phyloP scores from a whole-genome alignment of 2,329 filamentous ascomycete species.

The Emmonsiellopsis sp. region DNA sequence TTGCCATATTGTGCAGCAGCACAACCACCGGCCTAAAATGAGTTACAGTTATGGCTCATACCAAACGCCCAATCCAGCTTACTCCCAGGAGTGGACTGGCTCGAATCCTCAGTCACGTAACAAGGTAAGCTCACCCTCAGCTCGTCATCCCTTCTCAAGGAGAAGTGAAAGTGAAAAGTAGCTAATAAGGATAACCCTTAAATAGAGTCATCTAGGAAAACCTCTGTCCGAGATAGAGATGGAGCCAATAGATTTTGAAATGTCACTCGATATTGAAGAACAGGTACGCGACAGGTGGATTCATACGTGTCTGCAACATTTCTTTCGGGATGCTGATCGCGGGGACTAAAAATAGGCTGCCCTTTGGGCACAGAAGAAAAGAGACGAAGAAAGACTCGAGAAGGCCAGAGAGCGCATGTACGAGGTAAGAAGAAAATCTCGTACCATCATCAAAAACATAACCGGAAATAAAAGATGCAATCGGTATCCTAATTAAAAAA shows the following conservation, averaged over 20 bases:
- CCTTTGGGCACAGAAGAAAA: neutral
- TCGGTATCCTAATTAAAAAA: neutral
- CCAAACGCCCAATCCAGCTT: too few species aligned
- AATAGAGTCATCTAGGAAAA: neutral
- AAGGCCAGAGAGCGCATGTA: neutral
- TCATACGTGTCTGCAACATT: neutral
- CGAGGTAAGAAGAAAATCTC: neutral
- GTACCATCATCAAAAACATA: neutral
- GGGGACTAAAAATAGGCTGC: neutral
- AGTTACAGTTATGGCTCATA: too few species aligned
- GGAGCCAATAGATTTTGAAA: constrained; percentile 9
- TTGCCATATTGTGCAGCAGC: too few species aligned
- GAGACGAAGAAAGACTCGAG: neutral
- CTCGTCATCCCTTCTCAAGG: too few species aligned
- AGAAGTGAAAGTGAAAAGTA: neutral
- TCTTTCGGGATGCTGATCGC: neutral
- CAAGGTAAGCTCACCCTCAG: too few species aligned
- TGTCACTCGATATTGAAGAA: constrained; percentile 10
- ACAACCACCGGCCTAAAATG: too few species aligned
- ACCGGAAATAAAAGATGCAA: neutral
- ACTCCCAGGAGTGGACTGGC: too few species aligned
- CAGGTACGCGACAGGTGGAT: constrained; percentile 1
- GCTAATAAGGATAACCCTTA: neutral
- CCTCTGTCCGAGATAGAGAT: constrained; percentile 2
- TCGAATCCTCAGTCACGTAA: too few species aligned